Evolutionary conservation across 169 alveolate genomes (phyloP).

Genomic region (Cryptosporidium baileyi): DNA sequence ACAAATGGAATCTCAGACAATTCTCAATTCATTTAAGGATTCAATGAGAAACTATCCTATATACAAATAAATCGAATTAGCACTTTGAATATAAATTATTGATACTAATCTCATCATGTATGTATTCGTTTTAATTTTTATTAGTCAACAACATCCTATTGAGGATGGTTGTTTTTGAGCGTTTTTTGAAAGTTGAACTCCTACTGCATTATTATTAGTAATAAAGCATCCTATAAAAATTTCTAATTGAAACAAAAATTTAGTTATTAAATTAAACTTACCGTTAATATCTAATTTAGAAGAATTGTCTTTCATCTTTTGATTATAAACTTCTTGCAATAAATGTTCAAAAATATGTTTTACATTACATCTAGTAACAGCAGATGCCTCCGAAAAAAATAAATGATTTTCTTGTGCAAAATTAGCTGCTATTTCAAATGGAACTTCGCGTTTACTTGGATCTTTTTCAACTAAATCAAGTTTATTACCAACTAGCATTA

Average conservation of each 20-base stretch:
- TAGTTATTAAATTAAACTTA: conserved; percentile 19
- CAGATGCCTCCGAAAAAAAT: conserved; percentile 94
- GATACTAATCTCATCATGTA: neutral
- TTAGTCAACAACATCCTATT: conserved; percentile 34
- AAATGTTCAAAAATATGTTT: conserved; percentile 95
- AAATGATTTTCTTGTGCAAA: conserved; percentile 89
- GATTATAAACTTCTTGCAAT: conserved; percentile 85
- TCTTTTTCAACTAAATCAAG: conserved; percentile 93
- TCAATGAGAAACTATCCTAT: conserved; percentile 67
- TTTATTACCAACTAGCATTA: conserved; percentile 98
- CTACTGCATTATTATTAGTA: conserved; percentile 2
- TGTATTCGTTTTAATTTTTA: neutral
- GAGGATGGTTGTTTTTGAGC: conserved; percentile 27
- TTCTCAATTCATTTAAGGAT: conserved; percentile 48
- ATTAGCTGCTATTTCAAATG: conserved; percentile 79
- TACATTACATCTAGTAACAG: conserved; percentile 94
- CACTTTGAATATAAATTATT: neutral
- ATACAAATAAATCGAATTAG: neutral
- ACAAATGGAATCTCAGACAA: conserved; percentile 18
- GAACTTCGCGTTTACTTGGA: conserved; percentile 89
- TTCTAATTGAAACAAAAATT: neutral
- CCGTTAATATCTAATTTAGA: conserved; percentile 41
- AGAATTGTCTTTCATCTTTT: conserved; percentile 54
- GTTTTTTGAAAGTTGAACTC: conserved; percentile 43
- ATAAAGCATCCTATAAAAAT: conserved; percentile 43